A percentile compares a stretch with the other conserved stretches of the same genome.
These are phyloP conservation scores for Tolypocladium tropicale DNA, from an alignment of 2,329 filamentous ascomycete species.

Conservation along the genomic window DNA sequence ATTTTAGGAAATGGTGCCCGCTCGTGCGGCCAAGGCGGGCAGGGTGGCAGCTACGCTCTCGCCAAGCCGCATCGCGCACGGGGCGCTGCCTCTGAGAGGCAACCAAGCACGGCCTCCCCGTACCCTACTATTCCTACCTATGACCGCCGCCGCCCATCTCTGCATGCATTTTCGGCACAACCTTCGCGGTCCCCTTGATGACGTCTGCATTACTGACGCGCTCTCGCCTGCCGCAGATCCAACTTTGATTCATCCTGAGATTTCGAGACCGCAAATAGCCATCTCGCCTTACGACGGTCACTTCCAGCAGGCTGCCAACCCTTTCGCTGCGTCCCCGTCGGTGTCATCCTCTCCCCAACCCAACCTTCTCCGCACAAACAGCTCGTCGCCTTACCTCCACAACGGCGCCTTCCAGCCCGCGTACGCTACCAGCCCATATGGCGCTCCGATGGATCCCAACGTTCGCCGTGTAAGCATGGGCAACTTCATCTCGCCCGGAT, in stretches of 20 bases:
- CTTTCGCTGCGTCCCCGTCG: constrained; percentile 54
- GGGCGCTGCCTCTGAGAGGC: not conserved
- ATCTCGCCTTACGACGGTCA: constrained; percentile 35
- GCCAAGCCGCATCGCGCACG: not conserved
- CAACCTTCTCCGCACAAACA: constrained; percentile 39
- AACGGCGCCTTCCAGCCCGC: constrained; percentile 40
- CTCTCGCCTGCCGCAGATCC: constrained; percentile 32
- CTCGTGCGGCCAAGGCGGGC: not conserved
- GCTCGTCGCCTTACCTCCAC: constrained; percentile 58
- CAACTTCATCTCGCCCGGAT: constrained; percentile 57
- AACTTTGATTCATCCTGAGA: constrained; percentile 45
- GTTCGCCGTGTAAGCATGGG: constrained; percentile 56
- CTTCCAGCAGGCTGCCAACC: constrained; percentile 35
- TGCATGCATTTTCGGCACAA: not conserved
- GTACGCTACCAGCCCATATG: constrained; percentile 44
- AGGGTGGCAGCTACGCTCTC: no score
- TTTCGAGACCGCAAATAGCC: constrained; percentile 35
- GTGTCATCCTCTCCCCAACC: constrained; percentile 40
- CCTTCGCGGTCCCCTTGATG: not conserved
- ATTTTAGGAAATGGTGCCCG: constrained; percentile 1
- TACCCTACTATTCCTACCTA: not conserved
- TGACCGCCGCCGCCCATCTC: not conserved
- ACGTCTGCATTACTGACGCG: constrained; percentile 23
- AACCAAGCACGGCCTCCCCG: not conserved
- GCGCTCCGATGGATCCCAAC: constrained; percentile 30